These are phyloP conservation scores for Veloboletus limbatus DNA, from an alignment of 1,284 basidiomycete species.

Conservation along the genomic window DNA sequence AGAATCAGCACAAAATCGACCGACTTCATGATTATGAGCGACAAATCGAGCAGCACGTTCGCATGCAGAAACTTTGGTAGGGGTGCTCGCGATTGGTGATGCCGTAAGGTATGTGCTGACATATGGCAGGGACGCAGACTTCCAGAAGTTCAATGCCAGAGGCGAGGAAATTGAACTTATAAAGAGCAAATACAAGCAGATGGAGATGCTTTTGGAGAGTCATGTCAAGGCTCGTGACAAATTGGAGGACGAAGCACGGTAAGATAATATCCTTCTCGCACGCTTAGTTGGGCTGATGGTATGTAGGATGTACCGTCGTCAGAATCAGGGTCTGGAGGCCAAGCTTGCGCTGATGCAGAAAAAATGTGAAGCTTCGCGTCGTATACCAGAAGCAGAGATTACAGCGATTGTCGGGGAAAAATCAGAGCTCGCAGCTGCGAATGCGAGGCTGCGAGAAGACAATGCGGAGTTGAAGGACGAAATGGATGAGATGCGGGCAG, in stretches of 20 bases:
- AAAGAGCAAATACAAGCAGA: conserved; percentile 56
- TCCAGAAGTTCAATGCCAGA: conserved; percentile 63
- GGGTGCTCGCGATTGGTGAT: conserved; percentile 11
- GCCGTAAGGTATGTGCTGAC: conserved; percentile 5
- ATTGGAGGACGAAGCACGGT: conserved; percentile 58
- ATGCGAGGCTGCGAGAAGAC: conserved; percentile 52
- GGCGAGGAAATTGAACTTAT: conserved; percentile 55
- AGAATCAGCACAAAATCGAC: conserved; percentile 70
- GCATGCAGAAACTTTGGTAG: conserved; percentile 70
- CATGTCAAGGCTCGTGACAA: conserved; percentile 49
- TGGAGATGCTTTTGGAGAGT: conserved; percentile 59
- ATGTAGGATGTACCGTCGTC: conserved; percentile 49
- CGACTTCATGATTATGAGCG: conserved; percentile 68
- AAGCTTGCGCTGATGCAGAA: conserved; percentile 41
- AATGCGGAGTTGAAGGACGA: conserved; percentile 60
- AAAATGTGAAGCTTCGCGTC: conserved; percentile 36
- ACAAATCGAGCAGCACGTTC: conserved; percentile 68
- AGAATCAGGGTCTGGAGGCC: conserved; percentile 58
- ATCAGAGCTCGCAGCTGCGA: conserved; percentile 43
- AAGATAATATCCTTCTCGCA: conserved; percentile 18
- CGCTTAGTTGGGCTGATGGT: conserved; percentile 11
- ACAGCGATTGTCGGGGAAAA: conserved; percentile 46
- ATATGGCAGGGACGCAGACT: conserved; percentile 63
- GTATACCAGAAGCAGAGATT: conserved; percentile 39
- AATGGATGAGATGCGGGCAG: conserved; percentile 67